Conservation (phyloP, 305 asterid species). For the Salvia sclarea region DNA sequence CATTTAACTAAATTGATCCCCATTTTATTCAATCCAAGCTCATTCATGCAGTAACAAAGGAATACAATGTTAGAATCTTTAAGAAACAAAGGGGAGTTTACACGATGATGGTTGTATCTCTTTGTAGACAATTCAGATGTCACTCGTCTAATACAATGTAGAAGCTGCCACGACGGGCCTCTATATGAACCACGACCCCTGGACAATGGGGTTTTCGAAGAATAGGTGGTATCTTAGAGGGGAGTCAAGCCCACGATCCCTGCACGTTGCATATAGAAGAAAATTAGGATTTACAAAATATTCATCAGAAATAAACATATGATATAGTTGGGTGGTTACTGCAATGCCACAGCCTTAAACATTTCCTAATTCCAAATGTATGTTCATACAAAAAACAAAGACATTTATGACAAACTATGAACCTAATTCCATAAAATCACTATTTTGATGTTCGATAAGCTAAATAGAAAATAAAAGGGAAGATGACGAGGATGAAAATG, state of each 20-base stretch:
- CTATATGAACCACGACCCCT: conserved; percentile 34
- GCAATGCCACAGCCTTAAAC: background rate
- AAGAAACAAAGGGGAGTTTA: conserved; percentile 9
- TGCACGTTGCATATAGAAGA: conserved; percentile 40
- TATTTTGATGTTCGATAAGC: background rate
- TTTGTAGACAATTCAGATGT: conserved; percentile 16
- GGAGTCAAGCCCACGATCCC: conserved; percentile 94
- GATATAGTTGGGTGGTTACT: background rate
- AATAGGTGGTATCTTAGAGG: conserved; percentile 37
- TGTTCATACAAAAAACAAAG: background rate
- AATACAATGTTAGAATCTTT: conserved; percentile 1
- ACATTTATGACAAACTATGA: background rate
- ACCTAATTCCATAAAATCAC: background rate
- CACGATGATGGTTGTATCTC: conserved; percentile 7
- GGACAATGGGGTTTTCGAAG: background rate
- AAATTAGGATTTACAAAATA: background rate
- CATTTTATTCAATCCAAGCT: conserved; percentile 4
- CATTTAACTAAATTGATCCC: conserved; percentile 8
- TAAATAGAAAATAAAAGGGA: background rate
- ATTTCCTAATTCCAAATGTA: background rate
- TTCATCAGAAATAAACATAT: conserved; percentile 3
- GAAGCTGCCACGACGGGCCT: conserved; percentile 31
- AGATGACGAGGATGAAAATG: background rate
- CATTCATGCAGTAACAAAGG: background rate
- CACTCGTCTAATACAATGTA: conserved; percentile 27